Evolutionary conservation across 768 basidiomycete species (phyloP).

Genomic region (Roridomyces roridus): DNA sequence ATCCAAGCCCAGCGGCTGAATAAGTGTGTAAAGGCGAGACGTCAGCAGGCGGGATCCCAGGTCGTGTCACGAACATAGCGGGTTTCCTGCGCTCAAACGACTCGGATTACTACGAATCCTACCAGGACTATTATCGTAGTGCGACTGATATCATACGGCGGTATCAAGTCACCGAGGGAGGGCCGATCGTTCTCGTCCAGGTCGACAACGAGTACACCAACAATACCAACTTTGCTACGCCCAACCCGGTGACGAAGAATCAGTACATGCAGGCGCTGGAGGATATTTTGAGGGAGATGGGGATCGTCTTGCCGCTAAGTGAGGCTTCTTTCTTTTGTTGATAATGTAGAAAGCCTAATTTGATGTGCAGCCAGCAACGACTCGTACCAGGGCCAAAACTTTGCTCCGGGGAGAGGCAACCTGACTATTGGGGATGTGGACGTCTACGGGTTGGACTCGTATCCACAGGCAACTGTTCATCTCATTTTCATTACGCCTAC

Average conservation of each 20-base stretch:
- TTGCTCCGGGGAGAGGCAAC: conserved; percentile 9
- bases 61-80: conserved; percentile 17
- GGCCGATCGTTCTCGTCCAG: conserved; percentile 17
- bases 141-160: conserved; percentile 14
- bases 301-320: conserved; percentile 20
- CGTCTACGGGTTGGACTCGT: conserved; percentile 15
- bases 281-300: conserved; percentile 14
- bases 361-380: conserved; percentile 14
- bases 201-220: conserved; percentile 19
- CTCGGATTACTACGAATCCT: conserved; percentile 17
- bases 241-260: conserved; percentile 18
- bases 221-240: conserved; percentile 19
- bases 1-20: background rate
- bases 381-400: conserved; percentile 17
- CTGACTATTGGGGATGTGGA: conserved; percentile 10
- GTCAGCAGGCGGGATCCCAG: conserved; percentile 18
- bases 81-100: conserved; percentile 21
- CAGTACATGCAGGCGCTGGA: conserved; percentile 20
- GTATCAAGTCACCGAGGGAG: conserved; percentile 15
- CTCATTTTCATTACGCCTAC: background rate
- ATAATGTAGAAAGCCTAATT: background rate
- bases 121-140: conserved; percentile 21
- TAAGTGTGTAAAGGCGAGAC: conserved; percentile 9
- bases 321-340: background rate
- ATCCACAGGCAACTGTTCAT: conserved; percentile 7